Evolutionary conservation across 2,329 filamentous ascomycete genomes (phyloP).

Genomic region (Ascomycota sp.): DNA sequence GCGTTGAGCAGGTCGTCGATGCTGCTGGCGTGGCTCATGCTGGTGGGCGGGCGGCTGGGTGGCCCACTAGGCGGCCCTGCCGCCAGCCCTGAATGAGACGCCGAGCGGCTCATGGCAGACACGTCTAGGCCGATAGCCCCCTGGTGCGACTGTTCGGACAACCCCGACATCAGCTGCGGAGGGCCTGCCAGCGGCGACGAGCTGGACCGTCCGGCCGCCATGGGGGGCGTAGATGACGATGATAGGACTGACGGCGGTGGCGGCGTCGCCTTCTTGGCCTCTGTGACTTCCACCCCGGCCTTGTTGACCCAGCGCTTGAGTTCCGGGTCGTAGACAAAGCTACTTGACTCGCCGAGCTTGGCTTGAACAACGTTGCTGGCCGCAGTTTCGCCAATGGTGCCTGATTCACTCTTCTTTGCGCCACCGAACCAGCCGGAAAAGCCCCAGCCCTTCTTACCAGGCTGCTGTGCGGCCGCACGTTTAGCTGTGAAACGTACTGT

Average conservation of each 20-base stretch:
- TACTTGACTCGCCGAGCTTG: constrained; percentile 84
- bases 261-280: constrained; percentile 45
- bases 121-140: constrained; percentile 17
- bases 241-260: constrained; percentile 40
- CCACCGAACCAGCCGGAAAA: constrained; percentile 73
- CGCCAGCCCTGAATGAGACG: constrained; percentile 23
- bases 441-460: constrained; percentile 51
- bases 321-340: constrained; percentile 88
- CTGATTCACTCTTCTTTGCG: constrained; percentile 32
- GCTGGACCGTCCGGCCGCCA: constrained; percentile 9
- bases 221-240: constrained; percentile 13
- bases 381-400: constrained; percentile 17
- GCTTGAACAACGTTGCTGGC: constrained; percentile 58
- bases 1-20: constrained; percentile 83
- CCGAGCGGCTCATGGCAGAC: constrained; percentile 22
- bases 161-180: constrained; percentile 3
- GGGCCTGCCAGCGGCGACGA: constrained; percentile 12
- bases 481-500: constrained; percentile 26
- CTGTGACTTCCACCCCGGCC: constrained; percentile 41
- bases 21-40: constrained; percentile 78
- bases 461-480: constrained; percentile 28
- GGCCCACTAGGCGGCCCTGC: constrained; percentile 25
- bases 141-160: constrained; percentile 7
- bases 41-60: constrained; percentile 52
- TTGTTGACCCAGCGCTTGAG: constrained; percentile 98